phyloP scores from a whole-genome alignment of 2,329 filamentous ascomycete species.

The Fusarium sp. region DNA sequence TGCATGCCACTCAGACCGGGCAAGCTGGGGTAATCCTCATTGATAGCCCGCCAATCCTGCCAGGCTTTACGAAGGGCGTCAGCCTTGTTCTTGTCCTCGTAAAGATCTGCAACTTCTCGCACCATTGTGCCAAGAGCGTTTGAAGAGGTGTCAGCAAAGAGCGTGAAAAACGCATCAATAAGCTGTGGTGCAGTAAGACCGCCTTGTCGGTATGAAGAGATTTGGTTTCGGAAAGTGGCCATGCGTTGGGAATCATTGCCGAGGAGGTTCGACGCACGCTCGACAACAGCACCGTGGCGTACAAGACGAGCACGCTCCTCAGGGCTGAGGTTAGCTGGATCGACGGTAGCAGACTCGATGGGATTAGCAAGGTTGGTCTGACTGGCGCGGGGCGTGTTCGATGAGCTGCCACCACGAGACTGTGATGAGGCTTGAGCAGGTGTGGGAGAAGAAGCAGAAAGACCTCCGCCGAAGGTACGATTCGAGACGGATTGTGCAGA shows the following conservation, averaged over 20 bases:
- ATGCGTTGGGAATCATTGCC: conserved; percentile 82
- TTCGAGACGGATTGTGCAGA: conserved; percentile 83
- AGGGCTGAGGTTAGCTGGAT: conserved; percentile 68
- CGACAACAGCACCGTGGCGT: conserved; percentile 85
- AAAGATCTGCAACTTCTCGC: conserved; percentile 91
- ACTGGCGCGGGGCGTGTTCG: conserved; percentile 41
- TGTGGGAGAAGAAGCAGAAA: conserved; percentile 63
- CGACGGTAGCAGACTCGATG: conserved; percentile 65
- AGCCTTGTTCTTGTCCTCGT: conserved; percentile 82
- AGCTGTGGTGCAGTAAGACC: conserved; percentile 79
- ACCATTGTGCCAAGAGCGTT: conserved; percentile 88
- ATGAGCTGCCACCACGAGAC: conserved; percentile 37
- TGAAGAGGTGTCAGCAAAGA: conserved; percentile 83
- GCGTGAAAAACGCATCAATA: conserved; percentile 86
- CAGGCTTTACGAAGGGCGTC: conserved; percentile 83
- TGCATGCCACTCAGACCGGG: conserved; percentile 79
- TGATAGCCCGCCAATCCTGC: conserved; percentile 96
- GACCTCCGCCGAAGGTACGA: conserved; percentile 85
- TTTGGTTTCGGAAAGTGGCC: conserved; percentile 78
- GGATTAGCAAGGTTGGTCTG: conserved; percentile 48
- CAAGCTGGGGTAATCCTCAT: conserved; percentile 92
- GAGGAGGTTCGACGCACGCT: conserved; percentile 84
- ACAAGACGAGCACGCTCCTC: conserved; percentile 85
- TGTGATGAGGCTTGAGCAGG: conserved; percentile 43
- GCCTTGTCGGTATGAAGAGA: conserved; percentile 81